Conservation (phyloP, 176 grass and related monocot genomes). For the Aegilops umbellulata region DNA sequence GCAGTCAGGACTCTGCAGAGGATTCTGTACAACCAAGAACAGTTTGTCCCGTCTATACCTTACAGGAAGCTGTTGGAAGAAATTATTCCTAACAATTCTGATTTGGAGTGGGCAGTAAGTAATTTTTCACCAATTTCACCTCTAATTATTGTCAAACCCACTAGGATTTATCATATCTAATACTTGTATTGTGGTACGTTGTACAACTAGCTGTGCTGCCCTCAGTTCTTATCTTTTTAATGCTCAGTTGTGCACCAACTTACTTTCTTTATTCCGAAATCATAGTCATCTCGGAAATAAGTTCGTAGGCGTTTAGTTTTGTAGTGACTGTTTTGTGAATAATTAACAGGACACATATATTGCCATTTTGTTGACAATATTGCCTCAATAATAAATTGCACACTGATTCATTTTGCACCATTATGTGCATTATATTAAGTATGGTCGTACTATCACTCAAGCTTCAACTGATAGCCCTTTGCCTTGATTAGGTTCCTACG, state of each 20-base stretch:
- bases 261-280: neutral
- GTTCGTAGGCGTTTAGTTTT: neutral
- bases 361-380: constrained; percentile 1
- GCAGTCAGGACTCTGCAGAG: constrained; percentile 68
- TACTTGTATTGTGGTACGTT: constrained; percentile 21
- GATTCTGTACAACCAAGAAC: constrained; percentile 76
- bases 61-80: constrained; percentile 68
- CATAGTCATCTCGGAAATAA: constrained; percentile 21
- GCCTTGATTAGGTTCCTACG: constrained; percentile 54
- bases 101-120: constrained; percentile 88
- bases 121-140: constrained; percentile 6
- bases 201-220: constrained; percentile 9
- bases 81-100: constrained; percentile 58
- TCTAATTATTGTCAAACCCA: constrained; percentile 6
- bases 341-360: neutral
- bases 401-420: neutral
- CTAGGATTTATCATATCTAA: neutral
- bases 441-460: neutral
- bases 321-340: neutral
- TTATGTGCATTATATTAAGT: constrained; percentile 7
- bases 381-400: constrained; percentile 15
- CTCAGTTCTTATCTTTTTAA: constrained; percentile 23
- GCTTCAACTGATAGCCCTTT: constrained; percentile 8
- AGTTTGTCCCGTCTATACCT: constrained; percentile 60
- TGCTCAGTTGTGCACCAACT: neutral